These are phyloP conservation scores for Hypomyces rosellus DNA, from an alignment of 2,329 filamentous ascomycete species.

Conservation along the genomic window DNA sequence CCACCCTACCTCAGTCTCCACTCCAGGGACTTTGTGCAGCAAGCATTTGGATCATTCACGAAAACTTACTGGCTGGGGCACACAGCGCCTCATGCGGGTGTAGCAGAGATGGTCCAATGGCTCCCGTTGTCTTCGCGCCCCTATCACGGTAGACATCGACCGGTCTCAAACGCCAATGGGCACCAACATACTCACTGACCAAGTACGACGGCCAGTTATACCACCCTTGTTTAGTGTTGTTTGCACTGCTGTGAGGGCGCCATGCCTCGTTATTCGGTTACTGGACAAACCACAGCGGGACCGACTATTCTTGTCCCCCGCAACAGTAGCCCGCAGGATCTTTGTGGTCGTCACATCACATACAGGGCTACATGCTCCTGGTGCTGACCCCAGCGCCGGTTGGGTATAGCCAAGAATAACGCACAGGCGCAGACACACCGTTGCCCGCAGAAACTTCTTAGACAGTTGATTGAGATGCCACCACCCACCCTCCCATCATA, in stretches of 20 bases:
- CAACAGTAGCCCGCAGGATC: constrained; percentile 3
- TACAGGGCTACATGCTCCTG: constrained; percentile 6
- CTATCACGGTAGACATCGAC: constrained; percentile 9
- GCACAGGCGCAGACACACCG: constrained; percentile 9
- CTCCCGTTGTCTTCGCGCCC: constrained; percentile 13
- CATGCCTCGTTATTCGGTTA: not conserved
- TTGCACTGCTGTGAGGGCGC: constrained; percentile 5
- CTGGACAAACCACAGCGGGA: constrained; percentile 3
- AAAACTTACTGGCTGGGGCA: constrained; percentile 8
- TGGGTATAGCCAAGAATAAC: constrained; percentile 7
- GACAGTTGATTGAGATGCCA: constrained; percentile 4
- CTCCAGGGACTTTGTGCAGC: constrained; percentile 7
- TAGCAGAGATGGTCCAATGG: constrained; percentile 11
- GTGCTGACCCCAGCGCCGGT: constrained; percentile 7
- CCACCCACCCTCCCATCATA: constrained; percentile 23
- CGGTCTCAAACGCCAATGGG: constrained; percentile 12
- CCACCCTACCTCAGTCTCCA: constrained; percentile 7
- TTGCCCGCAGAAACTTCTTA: constrained; percentile 8
- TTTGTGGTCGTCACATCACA: constrained; percentile 13
- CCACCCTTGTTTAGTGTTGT: not conserved
- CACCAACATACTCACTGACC: not conserved
- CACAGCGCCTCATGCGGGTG: constrained; percentile 10
- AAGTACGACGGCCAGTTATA: not conserved
- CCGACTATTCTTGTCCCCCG: constrained; percentile 14
- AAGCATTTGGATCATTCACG: constrained; percentile 4